A percentile compares a stretch with the other conserved stretches of the same genome.
Conservation (phyloP, 2,329 filamentous ascomycete genomes). For the Blastomyces emzantsi region DNA sequence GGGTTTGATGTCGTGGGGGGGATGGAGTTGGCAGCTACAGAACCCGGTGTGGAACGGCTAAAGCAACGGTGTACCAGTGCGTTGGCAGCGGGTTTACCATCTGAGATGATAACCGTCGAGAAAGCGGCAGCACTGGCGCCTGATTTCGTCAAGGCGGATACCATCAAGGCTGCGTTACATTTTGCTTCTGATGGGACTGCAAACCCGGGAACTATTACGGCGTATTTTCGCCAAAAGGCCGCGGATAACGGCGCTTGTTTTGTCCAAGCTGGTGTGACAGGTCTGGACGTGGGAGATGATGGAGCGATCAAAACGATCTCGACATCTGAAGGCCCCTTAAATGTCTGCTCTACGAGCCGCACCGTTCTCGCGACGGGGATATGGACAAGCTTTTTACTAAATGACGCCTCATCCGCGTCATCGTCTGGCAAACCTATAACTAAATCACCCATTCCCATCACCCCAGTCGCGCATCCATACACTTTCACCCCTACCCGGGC, state of each 20-base stretch:
- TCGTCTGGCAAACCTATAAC: slow-evolving; percentile 6
- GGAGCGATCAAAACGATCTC: slow-evolving; percentile 14
- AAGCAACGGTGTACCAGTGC: slow-evolving; percentile 18
- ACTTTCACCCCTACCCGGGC: slow-evolving; percentile 21
- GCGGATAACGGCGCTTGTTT: slow-evolving; percentile 18
- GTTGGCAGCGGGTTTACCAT: slow-evolving; percentile 19
- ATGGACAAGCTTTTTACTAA: slow-evolving; percentile 22
- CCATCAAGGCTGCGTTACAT: slow-evolving; percentile 17
- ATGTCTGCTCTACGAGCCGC: slow-evolving; percentile 12
- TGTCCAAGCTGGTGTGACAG: slow-evolving; percentile 19
- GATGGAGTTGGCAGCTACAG: slow-evolving; percentile 21
- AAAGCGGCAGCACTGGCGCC: slow-evolving; percentile 22
- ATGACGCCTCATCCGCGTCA: neutral
- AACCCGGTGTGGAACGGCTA: slow-evolving; percentile 17
- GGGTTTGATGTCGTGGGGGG: slow-evolving; percentile 24
- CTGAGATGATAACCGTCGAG: slow-evolving; percentile 21
- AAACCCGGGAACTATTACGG: slow-evolving; percentile 20
- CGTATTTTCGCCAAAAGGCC: slow-evolving; percentile 21
- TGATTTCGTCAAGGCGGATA: slow-evolving; percentile 22
- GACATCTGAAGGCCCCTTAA: slow-evolving; percentile 17
- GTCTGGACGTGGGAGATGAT: slow-evolving; percentile 15
- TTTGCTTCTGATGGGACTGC: slow-evolving; percentile 25
- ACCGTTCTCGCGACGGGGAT: slow-evolving; percentile 26
- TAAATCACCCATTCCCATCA: slow-evolving; percentile 24
- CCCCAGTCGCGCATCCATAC: slow-evolving; percentile 32